phyloP scores from a whole-genome alignment of 148 eudicot species.

The Persicaria tinctoria region DNA sequence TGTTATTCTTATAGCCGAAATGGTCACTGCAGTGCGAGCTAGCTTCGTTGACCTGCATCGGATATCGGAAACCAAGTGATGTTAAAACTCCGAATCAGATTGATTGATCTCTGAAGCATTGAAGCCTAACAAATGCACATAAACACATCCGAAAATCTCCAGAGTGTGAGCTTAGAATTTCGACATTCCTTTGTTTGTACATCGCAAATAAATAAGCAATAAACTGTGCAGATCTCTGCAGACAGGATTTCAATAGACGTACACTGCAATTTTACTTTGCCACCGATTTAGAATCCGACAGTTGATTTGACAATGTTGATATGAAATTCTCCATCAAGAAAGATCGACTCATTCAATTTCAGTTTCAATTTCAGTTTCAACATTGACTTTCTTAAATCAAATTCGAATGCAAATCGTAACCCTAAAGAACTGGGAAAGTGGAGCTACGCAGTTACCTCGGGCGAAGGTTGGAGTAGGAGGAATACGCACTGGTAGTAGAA shows the following conservation, averaged over 20 bases:
- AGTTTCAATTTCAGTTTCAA: too few relatives aligned
- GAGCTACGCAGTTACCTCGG: slow-evolving; percentile 35
- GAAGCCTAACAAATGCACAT: not conserved
- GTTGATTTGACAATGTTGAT: too few relatives aligned
- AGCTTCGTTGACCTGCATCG: slow-evolving; percentile 52
- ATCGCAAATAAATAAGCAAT: not conserved
- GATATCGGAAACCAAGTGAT: not conserved
- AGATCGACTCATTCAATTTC: too few relatives aligned
- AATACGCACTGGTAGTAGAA: slow-evolving; percentile 80
- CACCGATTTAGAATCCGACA: too few relatives aligned
- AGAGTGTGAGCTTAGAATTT: not conserved
- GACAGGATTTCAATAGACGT: not conserved
- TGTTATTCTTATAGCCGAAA: slow-evolving; percentile 50
- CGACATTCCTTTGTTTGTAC: not conserved
- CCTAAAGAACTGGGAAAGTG: too few relatives aligned
- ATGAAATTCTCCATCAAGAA: too few relatives aligned
- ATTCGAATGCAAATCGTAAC: too few relatives aligned
- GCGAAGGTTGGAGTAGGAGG: slow-evolving; percentile 53
- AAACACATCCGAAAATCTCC: not conserved
- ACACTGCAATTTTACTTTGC: not conserved
- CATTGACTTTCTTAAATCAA: too few relatives aligned
- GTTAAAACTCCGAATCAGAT: not conserved
- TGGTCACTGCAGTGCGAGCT: slow-evolving; percentile 54
- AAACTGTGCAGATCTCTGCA: not conserved
- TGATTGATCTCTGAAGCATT: too few relatives aligned